phyloP scores from a whole-genome alignment of 768 basidiomycete species.

The Serendipita sp. region DNA sequence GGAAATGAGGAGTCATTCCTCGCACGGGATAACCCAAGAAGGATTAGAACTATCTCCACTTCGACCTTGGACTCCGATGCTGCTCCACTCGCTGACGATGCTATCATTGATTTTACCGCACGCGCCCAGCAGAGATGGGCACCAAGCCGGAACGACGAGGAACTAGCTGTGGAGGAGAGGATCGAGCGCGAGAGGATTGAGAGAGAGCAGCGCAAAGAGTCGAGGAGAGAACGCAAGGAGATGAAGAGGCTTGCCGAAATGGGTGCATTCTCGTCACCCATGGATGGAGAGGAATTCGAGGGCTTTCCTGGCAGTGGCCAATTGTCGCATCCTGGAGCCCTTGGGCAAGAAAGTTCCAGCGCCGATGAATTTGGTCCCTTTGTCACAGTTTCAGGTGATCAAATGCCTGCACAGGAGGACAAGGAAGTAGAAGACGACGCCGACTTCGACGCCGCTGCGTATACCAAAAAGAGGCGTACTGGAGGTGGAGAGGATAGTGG shows the following conservation, averaged over 20 bases:
- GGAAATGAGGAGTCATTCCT: constrained; percentile 16
- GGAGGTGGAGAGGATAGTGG: constrained; percentile 20
- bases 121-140: constrained; percentile 19
- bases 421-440: constrained; percentile 21
- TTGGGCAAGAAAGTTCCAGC: constrained; percentile 7
- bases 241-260: constrained; percentile 27
- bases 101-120: constrained; percentile 37
- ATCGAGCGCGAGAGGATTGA: constrained; percentile 23
- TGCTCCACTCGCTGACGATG: constrained; percentile 41
- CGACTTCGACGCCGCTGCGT: constrained; percentile 45
- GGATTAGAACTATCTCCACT: constrained; percentile 15
- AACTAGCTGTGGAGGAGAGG: constrained; percentile 26
- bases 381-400: constrained; percentile 13
- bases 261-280: constrained; percentile 21
- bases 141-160: constrained; percentile 19
- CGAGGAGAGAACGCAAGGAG: constrained; percentile 31
- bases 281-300: constrained; percentile 35
- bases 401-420: constrained; percentile 22
- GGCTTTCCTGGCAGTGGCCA: constrained; percentile 46
- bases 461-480: constrained; percentile 22
- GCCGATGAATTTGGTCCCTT: constrained; percentile 22
- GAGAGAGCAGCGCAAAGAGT: constrained; percentile 29
- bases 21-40: constrained; percentile 7
- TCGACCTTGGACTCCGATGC: constrained; percentile 57
- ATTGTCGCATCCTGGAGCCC: constrained; percentile 4